These are phyloP conservation scores for Vicia faba DNA, from an alignment of 306 rosid species.

Conservation along the genomic window DNA sequence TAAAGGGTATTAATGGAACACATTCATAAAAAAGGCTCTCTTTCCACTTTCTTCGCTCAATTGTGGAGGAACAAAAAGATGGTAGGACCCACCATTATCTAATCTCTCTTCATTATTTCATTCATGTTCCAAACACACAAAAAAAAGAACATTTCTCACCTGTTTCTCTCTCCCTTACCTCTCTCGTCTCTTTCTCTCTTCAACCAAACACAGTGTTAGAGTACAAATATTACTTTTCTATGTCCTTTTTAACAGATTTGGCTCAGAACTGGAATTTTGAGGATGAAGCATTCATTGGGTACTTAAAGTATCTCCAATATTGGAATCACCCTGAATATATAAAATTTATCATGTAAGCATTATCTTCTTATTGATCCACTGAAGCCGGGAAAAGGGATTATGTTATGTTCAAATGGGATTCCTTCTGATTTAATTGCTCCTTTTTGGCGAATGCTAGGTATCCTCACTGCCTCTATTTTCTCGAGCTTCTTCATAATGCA, in stretches of 20 bases:
- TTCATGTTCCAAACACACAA: too few relatives aligned
- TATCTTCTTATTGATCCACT: conserved; percentile 8
- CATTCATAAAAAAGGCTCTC: too few relatives aligned
- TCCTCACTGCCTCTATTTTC: conserved; percentile 91
- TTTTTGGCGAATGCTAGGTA: conserved; percentile 59
- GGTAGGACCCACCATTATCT: too few relatives aligned
- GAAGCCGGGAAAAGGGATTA: conserved; percentile 11
- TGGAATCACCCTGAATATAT: conserved; percentile 93
- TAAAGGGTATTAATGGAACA: too few relatives aligned
- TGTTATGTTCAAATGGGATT: conserved; percentile 14
- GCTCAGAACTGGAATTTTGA: conserved; percentile 94
- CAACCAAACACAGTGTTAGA: too few relatives aligned
- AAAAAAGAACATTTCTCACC: too few relatives aligned
- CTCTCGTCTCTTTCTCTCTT: too few relatives aligned
- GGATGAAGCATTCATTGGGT: conserved; percentile 95
- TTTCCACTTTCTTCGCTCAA: too few relatives aligned
- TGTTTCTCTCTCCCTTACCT: too few relatives aligned
- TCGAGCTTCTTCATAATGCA: conserved; percentile 89
- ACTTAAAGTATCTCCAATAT: conserved; percentile 90
- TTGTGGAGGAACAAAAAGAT: too few relatives aligned
- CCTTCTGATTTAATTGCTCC: neutral
- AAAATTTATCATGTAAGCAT: conserved; percentile 80
- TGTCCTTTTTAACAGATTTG: conserved; percentile 59
- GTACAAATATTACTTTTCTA: too few relatives aligned
- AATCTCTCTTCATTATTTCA: too few relatives aligned